Percentiles rank a stretch among this genome's conserved stretches.
Conservation (phyloP, 2,329 filamentous ascomycete species). For the Pseudonectria foliicola region DNA sequence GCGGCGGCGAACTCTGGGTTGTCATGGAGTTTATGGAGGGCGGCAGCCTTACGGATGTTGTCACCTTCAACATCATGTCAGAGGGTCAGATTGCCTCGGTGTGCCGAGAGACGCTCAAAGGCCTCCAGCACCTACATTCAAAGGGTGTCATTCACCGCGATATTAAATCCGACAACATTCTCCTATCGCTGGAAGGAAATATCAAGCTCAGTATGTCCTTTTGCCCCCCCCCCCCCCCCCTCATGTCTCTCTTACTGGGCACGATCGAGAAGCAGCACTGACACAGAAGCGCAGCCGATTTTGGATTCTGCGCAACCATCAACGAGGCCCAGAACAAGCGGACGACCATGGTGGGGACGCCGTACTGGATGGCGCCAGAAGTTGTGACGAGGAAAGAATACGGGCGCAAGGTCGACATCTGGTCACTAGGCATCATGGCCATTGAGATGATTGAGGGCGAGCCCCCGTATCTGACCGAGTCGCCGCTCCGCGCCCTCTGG, state of each 20-base stretch:
- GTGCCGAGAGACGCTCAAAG: constrained; percentile 85
- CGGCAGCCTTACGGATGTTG: constrained; percentile 92
- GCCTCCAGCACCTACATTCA: constrained; percentile 89
- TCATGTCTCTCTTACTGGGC: background rate
- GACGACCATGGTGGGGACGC: constrained; percentile 97
- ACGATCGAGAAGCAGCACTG: constrained; percentile 18
- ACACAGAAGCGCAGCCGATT: constrained; percentile 65
- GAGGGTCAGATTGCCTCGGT: constrained; percentile 96
- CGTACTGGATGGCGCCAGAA: constrained; percentile 99
- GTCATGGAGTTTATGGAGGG: constrained; percentile 99
- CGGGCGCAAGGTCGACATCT: constrained; percentile 96
- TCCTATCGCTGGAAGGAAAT: constrained; percentile 86
- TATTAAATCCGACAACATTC: constrained; percentile 98
- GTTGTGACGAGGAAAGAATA: constrained; percentile 97
- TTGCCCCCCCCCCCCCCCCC: too few species aligned
- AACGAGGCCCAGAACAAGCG: constrained; percentile 96
- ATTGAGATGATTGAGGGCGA: constrained; percentile 99
- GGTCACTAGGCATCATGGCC: constrained; percentile 97
- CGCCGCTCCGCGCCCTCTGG: constrained; percentile 85
- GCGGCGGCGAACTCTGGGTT: constrained; percentile 89
- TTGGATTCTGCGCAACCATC: constrained; percentile 97
- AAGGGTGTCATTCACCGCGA: constrained; percentile 98
- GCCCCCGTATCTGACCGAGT: constrained; percentile 93
- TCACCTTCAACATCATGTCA: constrained; percentile 99
- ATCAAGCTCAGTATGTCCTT: constrained; percentile 90